Percentiles rank a stretch among this genome's conserved stretches.
Conservation (phyloP, 140 eudicot genomes). For the Erigeron philadelphicus region DNA sequence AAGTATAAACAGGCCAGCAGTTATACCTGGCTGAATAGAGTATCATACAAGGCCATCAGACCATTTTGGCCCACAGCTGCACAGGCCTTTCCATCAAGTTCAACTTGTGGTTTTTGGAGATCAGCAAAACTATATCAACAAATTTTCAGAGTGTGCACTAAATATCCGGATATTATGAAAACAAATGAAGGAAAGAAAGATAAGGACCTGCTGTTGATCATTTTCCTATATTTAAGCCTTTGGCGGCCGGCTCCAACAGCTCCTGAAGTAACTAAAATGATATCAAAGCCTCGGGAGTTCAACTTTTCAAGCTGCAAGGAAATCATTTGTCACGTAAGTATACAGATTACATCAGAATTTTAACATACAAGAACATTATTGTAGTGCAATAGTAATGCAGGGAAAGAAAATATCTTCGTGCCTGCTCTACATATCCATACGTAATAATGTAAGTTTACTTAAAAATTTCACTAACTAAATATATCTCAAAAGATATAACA, state of each 20-base stretch:
- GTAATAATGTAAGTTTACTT: constrained; percentile 17
- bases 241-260: constrained; percentile 98
- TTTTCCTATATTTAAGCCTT: constrained; percentile 75
- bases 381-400: not conserved
- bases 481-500: constrained; percentile 2
- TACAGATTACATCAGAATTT: not conserved
- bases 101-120: constrained; percentile 90
- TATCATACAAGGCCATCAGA: constrained; percentile 85
- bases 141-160: not conserved
- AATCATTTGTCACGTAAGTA: constrained; percentile 8
- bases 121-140: constrained; percentile 69
- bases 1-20: constrained; percentile 1
- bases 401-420: not conserved
- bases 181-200: not conserved
- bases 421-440: not conserved
- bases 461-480: constrained; percentile 12
- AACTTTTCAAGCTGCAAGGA: constrained; percentile 63
- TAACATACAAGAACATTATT: not conserved
- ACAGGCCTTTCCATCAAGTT: constrained; percentile 95
- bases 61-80: constrained; percentile 98
- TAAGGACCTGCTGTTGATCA: constrained; percentile 81
- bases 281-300: constrained; percentile 68
- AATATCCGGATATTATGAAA: not conserved
- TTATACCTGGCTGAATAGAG: constrained; percentile 76
- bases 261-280: constrained; percentile 86